A percentile compares a stretch with the other conserved stretches of the same genome.
Evolutionary conservation across 2,329 filamentous ascomycete species (phyloP).

Genomic region (Colletotrichum chrysophilum): DNA sequence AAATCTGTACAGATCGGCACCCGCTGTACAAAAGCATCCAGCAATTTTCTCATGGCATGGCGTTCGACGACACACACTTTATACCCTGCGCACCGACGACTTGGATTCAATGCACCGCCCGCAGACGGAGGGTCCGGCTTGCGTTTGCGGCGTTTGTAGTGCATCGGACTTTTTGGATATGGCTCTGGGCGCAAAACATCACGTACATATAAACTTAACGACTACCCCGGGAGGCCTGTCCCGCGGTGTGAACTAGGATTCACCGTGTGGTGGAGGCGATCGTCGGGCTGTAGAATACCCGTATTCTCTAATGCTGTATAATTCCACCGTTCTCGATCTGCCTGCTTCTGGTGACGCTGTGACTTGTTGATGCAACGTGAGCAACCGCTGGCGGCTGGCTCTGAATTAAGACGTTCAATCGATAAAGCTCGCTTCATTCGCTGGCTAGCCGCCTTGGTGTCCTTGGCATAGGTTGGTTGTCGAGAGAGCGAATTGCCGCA

Average conservation of each 20-base stretch:
- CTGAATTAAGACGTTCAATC: not conserved
- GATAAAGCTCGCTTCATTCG: not conserved
- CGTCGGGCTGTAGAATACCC: conserved; percentile 23
- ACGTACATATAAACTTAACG: conserved; percentile 18
- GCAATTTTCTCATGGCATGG: conserved; percentile 21
- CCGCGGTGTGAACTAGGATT: conserved; percentile 16
- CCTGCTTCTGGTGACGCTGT: not conserved
- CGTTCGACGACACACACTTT: conserved; percentile 23
- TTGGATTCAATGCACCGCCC: conserved; percentile 11
- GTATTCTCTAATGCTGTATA: conserved; percentile 44
- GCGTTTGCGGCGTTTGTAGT: conserved; percentile 1
- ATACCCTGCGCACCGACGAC: conserved; percentile 24
- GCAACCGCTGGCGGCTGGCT: not conserved
- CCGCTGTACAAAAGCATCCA: conserved; percentile 19
- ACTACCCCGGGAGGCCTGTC: conserved; percentile 18
- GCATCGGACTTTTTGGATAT: conserved; percentile 12
- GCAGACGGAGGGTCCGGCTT: not conserved
- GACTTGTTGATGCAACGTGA: not conserved
- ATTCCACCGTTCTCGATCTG: conserved; percentile 27
- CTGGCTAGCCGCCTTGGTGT: not conserved
- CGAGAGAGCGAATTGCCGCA: not conserved
- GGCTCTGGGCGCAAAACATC: conserved; percentile 13
- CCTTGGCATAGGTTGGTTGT: not conserved
- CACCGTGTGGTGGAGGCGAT: conserved; percentile 20
- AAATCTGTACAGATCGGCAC: conserved; percentile 14